Conservation (phyloP, 1,284 basidiomycete genomes). For the Psilocybe mexicana region DNA sequence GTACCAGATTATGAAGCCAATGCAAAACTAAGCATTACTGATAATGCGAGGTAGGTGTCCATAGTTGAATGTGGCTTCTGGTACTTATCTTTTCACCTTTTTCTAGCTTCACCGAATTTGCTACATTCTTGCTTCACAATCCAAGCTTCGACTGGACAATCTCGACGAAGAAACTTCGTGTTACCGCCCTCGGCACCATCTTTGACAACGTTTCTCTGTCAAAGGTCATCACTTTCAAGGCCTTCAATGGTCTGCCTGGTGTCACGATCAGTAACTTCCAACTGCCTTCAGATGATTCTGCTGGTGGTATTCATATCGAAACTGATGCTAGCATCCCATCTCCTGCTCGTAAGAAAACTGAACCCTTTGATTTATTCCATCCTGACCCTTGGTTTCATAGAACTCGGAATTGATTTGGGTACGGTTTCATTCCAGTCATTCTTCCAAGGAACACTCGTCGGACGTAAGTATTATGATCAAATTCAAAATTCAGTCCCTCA, state of each 20-base stretch:
- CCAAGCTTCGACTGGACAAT: conserved; percentile 73
- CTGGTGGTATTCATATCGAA: conserved; percentile 70
- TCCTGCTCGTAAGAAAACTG: conserved; percentile 51
- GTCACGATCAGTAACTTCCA: conserved; percentile 72
- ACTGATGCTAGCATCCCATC: conserved; percentile 71
- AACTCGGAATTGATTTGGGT: conserved; percentile 75
- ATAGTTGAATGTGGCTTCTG: not conserved
- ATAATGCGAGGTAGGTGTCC: conserved; percentile 43
- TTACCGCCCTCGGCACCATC: conserved; percentile 68
- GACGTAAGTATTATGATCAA: conserved; percentile 45
- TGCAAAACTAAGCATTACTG: conserved; percentile 56
- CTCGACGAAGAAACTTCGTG: conserved; percentile 58
- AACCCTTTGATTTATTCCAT: not conserved
- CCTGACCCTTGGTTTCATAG: conserved; percentile 32
- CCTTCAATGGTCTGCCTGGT: conserved; percentile 70
- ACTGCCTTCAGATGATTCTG: conserved; percentile 62
- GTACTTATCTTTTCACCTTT: not conserved
- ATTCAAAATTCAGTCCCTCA: conserved; percentile 7
- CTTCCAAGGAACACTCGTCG: conserved; percentile 54
- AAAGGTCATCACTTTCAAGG: conserved; percentile 69
- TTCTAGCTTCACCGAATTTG: conserved; percentile 64
- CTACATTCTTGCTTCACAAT: conserved; percentile 68
- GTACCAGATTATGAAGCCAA: conserved; percentile 63
- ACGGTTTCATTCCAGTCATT: conserved; percentile 66
- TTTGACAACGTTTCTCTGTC: conserved; percentile 67